Evolutionary conservation across 331 rosid genomes (phyloP).

Genomic region (Quercus phellos): DNA sequence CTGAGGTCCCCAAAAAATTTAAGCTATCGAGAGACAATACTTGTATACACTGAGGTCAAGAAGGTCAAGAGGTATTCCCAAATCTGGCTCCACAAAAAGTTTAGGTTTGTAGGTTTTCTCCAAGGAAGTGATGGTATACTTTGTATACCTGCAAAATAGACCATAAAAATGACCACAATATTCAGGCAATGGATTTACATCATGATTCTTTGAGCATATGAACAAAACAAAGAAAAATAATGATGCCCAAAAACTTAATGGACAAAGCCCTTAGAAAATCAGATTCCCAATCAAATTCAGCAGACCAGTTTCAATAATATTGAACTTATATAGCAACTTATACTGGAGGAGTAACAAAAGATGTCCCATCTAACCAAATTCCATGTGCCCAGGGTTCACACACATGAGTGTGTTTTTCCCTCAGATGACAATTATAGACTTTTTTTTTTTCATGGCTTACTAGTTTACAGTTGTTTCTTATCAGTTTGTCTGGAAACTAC

Average conservation of each 20-base stretch:
- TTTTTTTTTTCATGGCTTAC: neutral
- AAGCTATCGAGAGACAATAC: conserved; percentile 42
- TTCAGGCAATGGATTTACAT: neutral
- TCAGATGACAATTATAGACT: neutral
- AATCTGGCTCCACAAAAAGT: conserved; percentile 96
- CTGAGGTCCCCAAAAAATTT: conserved; percentile 11
- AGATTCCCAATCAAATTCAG: neutral
- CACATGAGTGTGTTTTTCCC: neutral
- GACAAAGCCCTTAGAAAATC: neutral
- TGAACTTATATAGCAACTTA: neutral
- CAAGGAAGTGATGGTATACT: conserved; percentile 80
- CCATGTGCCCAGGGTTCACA: neutral
- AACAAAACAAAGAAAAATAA: neutral
- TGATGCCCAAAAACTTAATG: neutral
- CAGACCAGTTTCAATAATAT: neutral
- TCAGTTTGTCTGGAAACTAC: neutral
- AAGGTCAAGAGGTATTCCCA: conserved; percentile 97
- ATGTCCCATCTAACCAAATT: neutral
- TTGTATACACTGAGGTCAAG: conserved; percentile 98
- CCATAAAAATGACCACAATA: conserved; percentile 14
- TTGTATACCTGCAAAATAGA: conserved; percentile 63
- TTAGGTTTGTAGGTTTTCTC: conserved; percentile 95
- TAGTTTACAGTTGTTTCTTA: neutral
- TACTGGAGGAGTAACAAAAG: neutral
- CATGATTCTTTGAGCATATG: neutral